Evolutionary conservation across 129 eudicot genomes (phyloP).

Genomic region (Oenanthe sinensis): DNA sequence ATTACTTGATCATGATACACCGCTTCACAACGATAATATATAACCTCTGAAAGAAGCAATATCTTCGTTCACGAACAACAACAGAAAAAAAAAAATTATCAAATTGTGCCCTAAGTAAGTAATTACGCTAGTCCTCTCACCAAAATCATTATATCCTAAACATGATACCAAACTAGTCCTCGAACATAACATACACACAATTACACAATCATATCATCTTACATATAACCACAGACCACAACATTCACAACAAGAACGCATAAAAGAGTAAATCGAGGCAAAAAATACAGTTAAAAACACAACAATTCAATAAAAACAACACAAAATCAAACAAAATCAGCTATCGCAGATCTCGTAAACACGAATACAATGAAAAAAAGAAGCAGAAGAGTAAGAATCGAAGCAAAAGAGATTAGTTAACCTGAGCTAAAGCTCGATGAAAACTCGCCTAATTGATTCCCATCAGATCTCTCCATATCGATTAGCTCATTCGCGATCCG

Average conservation of each 20-base stretch:
- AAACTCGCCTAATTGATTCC: neutral
- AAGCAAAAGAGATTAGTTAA: neutral
- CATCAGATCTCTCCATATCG: constrained; percentile 4
- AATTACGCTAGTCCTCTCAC: neutral
- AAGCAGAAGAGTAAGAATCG: neutral
- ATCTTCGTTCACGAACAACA: neutral
- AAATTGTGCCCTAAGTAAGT: neutral
- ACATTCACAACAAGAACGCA: neutral
- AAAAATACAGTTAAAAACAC: neutral
- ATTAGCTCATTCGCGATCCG: neutral
- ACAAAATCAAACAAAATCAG: neutral
- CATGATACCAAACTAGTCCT: neutral
- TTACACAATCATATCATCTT: neutral
- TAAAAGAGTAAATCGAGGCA: neutral
- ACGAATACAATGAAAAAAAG: neutral
- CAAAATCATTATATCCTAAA: neutral
- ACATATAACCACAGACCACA: neutral
- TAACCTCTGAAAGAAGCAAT: neutral
- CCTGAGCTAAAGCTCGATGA: neutral
- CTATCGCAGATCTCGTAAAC: neutral
- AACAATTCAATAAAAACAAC: neutral
- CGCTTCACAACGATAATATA: neutral
- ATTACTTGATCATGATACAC: neutral
- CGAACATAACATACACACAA: neutral
- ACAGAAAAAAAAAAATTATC: too few species aligned